phyloP scores from a whole-genome alignment of 1,284 basidiomycete species.

The Ceratobasidium sp. region DNA sequence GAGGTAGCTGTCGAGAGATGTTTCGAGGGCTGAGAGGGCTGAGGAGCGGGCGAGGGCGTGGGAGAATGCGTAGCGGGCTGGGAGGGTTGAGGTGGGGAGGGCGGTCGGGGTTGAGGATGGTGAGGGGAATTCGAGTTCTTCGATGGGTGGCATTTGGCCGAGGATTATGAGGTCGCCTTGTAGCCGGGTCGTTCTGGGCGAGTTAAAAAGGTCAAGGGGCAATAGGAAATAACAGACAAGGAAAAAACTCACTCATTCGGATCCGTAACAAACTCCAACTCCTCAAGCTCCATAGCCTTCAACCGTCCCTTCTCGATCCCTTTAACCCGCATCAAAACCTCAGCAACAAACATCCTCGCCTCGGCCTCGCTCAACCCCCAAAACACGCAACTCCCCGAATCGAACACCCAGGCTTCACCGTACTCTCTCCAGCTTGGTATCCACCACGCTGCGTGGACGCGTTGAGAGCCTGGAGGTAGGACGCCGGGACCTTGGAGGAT shows the following conservation, averaged over 20 bases:
- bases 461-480: constrained; percentile 67
- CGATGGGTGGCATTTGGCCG: constrained; percentile 73
- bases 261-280: constrained; percentile 90
- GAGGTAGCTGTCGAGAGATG: constrained; percentile 83
- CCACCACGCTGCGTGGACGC: constrained; percentile 81
- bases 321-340: constrained; percentile 68
- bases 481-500: constrained; percentile 63
- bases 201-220: constrained; percentile 27
- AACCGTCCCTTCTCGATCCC: constrained; percentile 74
- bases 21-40: constrained; percentile 84
- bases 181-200: constrained; percentile 77
- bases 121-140: constrained; percentile 57
- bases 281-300: constrained; percentile 83
- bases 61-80: constrained; percentile 89
- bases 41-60: constrained; percentile 90
- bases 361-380: constrained; percentile 90
- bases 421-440: constrained; percentile 65
- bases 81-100: constrained; percentile 71
- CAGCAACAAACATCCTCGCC: constrained; percentile 73
- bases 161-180: constrained; percentile 91
- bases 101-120: constrained; percentile 58
- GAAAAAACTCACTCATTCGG: constrained; percentile 78
- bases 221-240: no score
- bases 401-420: constrained; percentile 90
- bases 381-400: constrained; percentile 86